Base-by-base conservation (phyloP, 352 stramenopile genomes). In the Phytophthora europaea region DNA sequence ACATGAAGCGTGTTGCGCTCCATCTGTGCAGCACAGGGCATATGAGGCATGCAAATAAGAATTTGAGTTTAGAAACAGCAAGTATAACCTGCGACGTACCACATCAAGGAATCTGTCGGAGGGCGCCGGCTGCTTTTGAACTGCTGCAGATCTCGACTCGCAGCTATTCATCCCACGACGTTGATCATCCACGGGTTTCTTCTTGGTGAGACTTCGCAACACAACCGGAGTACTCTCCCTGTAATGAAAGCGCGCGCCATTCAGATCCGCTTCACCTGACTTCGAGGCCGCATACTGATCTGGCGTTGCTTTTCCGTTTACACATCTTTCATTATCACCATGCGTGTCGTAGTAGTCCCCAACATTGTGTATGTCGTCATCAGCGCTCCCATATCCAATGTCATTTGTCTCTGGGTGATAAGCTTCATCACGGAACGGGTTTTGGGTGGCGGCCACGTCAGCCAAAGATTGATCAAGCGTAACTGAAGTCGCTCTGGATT, bases 1-100 rank as follows among this genome's bases (percentile, higher is more conserved):
- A 78, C 66, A 22, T 67, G 54, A 61, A 70, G 55, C 20, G 73
- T 71, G 6, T 77, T 80, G n/a, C 51, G 55, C 12, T 81, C 65
- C 4, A 75, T 6, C 75, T 83, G 26, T 2, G 54, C 45, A 71
- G 47, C 20, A 54, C 4, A 58, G 62, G 6, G 10, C 26, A 61
- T 15, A 36, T n/a, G 13, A 70, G 67, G 16, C 6, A 52, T 63
- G n/a, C 3, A 51, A 18, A n/a, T 67, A 4, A 68, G 48, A 60
- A 51, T 20, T 62, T 20, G 2, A n/a, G 22, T n/a, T n/a, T 34
- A 26, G 13, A 22, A 6, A 47, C 12, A 58, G 40, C 5, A 62
- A 40, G 26, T 52, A 67, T 5, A 51, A 26, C 16, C 52, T 43
- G 26, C 6, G 22, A 51, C 74, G 28, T 67, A 82, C 75, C 67